phyloP scores from a whole-genome alignment of 768 basidiomycete genomes.

The Dacryopinax spathularia region DNA sequence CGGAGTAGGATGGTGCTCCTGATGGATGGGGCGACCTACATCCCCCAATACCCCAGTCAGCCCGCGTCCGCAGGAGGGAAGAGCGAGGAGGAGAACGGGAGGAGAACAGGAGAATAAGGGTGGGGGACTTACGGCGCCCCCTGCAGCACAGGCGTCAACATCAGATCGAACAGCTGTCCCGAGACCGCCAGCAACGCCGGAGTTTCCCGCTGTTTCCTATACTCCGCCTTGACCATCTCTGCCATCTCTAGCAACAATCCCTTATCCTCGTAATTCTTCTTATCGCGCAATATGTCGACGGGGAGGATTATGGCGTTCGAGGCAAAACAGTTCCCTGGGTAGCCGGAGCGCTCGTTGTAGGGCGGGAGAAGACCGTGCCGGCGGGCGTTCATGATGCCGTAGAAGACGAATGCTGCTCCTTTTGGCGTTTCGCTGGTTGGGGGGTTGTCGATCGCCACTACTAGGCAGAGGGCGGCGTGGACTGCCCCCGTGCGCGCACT shows the following conservation, averaged over 20 bases:
- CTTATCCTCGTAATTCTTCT: background rate
- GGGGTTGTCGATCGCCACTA: background rate
- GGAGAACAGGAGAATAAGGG: no score
- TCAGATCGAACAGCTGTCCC: background rate
- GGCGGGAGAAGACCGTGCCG: background rate
- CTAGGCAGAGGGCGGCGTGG: background rate
- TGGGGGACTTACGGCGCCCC: background rate
- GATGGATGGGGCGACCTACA: background rate
- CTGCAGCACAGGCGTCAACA: background rate
- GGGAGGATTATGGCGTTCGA: background rate
- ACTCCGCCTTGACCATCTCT: background rate
- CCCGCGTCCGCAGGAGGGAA: no score
- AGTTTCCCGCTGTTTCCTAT: background rate
- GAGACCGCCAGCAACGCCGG: background rate
- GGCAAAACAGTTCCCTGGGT: background rate
- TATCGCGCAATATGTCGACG: background rate
- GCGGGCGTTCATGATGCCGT: background rate
- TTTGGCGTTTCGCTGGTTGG: background rate
- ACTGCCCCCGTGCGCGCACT: background rate
- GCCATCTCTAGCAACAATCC: background rate
- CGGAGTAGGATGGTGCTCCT: background rate
- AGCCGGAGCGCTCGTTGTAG: background rate
- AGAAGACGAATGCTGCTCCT: background rate
- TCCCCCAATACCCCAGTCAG: no score
- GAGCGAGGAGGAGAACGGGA: background rate